Evolutionary conservation across 805 yeast genomes (phyloP).

Genomic region (Metschnikowia reukaufii): DNA sequence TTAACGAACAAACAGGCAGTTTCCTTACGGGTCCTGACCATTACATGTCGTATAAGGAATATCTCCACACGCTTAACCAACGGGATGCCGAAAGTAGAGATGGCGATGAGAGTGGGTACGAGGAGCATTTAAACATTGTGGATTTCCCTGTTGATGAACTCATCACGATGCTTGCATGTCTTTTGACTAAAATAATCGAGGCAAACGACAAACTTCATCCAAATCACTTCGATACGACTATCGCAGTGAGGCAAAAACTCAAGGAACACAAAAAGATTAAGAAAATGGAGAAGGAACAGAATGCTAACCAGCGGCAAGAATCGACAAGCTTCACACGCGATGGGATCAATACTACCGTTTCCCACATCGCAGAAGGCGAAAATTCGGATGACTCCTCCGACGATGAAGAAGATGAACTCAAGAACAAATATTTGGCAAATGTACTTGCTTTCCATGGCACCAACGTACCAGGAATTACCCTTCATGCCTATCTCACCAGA

Average conservation of each 20-base stretch:
- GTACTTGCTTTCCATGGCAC: slow-evolving; percentile 93
- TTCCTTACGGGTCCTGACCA: slow-evolving; percentile 36
- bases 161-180: slow-evolving; percentile 78
- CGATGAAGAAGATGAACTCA: slow-evolving; percentile 43
- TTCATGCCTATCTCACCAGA: slow-evolving; percentile 85
- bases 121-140: slow-evolving; percentile 70
- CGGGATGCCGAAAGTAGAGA: slow-evolving; percentile 14
- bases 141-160: slow-evolving; percentile 80
- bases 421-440: slow-evolving; percentile 57
- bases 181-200: slow-evolving; percentile 82
- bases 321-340: slow-evolving; percentile 14
- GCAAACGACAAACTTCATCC: slow-evolving; percentile 86
- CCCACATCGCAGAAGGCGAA: slow-evolving; percentile 25
- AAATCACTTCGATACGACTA: slow-evolving; percentile 53
- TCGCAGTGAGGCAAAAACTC: slow-evolving; percentile 39
- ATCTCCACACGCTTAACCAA: slow-evolving; percentile 28
- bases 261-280: slow-evolving; percentile 35
- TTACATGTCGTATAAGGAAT: slow-evolving; percentile 45
- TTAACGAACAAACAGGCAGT: neutral
- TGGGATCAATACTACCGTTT: slow-evolving; percentile 19
- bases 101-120: slow-evolving; percentile 24
- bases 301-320: slow-evolving; percentile 2
- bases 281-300: slow-evolving; percentile 23
- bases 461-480: slow-evolving; percentile 91
- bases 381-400: slow-evolving; percentile 21